Base-by-base conservation (phyloP, 768 basidiomycete genomes). In the Krasilnikovozyma curviuscula region DNA sequence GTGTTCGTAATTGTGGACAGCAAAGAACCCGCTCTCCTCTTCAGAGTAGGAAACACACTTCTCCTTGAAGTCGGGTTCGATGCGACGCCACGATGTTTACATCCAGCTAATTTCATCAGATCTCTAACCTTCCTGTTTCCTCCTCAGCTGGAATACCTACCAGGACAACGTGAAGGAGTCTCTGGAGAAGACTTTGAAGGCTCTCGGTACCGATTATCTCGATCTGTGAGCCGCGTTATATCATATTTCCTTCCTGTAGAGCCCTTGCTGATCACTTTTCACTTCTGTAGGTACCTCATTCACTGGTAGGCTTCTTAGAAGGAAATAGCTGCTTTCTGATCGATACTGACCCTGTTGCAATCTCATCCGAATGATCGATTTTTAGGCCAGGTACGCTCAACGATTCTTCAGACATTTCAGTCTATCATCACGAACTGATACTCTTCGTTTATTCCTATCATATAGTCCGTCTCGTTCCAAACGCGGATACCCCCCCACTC, bases 161-260 rank as follows among this genome's bases (percentile, higher is more conserved):
- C 49, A 44, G 28, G 49, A 44, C 25, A 41, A 29, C 7, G 45
- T 46, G 3, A 40, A 52, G 23, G 44, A 46, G 40, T 52, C 44
- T 28, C 75, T 86, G 40, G 75, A 86, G 44, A 74, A 76, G 65
- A 82, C 81, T 14, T 71, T 89, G 18, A 59, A 63, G 47, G 77
- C 81, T 59, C 73, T 88, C 34, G 79, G 78, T 8, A 62, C 76
- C 18, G 71, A 76, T 37, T 89, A 85, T 59, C 68, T 89, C 33
- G 85, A 88, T 61, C 69, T 84, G 21, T 45, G 44, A 31, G 38
- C 18, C 12, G 3, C 32, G n/a, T 19, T 23, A 25, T 3, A n/a
- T 5, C 5, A 42, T 21, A 23, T 18, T 8, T 12, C 18, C 28
- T 19, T 30, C n/a, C 32, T 23, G 25, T 35, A 18, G 8, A 14